Base-by-base conservation (phyloP, 257 asterid genomes). In the Buddleja alternifolia region DNA sequence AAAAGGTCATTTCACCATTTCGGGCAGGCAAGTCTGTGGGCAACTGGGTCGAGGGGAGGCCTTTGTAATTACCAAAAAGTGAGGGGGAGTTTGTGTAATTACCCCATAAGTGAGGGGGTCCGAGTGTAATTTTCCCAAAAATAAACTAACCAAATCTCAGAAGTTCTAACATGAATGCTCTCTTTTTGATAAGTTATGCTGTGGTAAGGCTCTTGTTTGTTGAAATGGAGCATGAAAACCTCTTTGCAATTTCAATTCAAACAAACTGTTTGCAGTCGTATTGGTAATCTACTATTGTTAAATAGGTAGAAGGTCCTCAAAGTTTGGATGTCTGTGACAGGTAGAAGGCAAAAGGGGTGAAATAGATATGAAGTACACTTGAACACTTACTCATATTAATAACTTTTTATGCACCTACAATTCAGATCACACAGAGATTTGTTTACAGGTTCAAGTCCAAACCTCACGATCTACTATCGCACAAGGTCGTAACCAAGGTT, bases 201-300 rank as follows among this genome's bases (percentile, higher is more conserved):
- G n/a, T n/a, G n/a, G n/a, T n/a, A 10, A 52, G 48, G 14, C 39
- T 39, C 12, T 63, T 45, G 42, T 29, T 37, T 24, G 61, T 40
- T 48, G 58, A 40, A 73, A 11, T 45, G 51, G 58, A 66, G 62
- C 70, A 51, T 46, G 39, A 25, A 37, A 42, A 21, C 57, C 7
- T 24, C 29, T 64, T 57, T 5, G 16, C 36, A 32, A 44, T 63
- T 54, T 64, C 48, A 63, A n/a, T 15, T 55, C 52, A 17, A 40
- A 29, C 45, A 60, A n/a, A n/a, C n/a, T n/a, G n/a, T n/a, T n/a
- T n/a, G n/a, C n/a, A n/a, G n/a, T n/a, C n/a, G n/a, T n/a, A n/a
- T n/a, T n/a, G n/a, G n/a, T n/a, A 44, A 50, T 17, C 36, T 15
- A 25, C 20, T 55, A 29, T 59, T 34, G 14, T 23, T 36, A 52